These are phyloP conservation scores for Solanum pimpinellifolium DNA, from an alignment of 257 asterid genomes.

Conservation along the genomic window DNA sequence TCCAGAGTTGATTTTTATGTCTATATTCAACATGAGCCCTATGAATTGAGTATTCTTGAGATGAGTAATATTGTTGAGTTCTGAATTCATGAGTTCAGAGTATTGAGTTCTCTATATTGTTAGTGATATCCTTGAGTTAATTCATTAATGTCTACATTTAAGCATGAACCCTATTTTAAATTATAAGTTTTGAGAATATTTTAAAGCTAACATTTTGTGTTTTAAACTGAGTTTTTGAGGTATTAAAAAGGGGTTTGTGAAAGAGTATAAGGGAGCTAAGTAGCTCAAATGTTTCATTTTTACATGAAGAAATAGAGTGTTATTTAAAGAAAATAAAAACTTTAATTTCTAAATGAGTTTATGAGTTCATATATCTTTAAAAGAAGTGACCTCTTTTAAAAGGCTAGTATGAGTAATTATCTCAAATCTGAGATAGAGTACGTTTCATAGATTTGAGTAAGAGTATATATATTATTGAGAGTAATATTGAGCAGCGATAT, in stretches of 20 bases:
- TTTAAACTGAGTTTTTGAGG: no score
- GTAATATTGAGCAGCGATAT: background rate
- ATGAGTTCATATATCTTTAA: background rate
- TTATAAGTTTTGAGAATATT: background rate
- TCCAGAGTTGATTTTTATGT: background rate
- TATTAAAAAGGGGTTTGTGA: background rate
- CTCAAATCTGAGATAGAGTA: background rate
- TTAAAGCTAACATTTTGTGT: background rate
- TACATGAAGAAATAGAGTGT: background rate
- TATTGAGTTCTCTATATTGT: background rate
- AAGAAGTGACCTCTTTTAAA: background rate
- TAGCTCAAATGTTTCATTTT: background rate
- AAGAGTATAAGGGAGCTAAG: background rate
- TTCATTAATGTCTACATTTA: background rate
- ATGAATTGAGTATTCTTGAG: background rate
- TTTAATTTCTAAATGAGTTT: no score
- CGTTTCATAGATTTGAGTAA: background rate
- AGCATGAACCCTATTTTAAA: background rate
- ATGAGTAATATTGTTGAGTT: background rate
- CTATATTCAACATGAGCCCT: background rate
- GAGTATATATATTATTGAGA: background rate
- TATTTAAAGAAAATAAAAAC: background rate
- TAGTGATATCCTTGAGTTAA: background rate
- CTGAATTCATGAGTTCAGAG: background rate
- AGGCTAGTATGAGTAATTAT: background rate